These are phyloP conservation scores for Claviceps fusiformis DNA, from an alignment of 2,329 filamentous ascomycete species.

Conservation along the genomic window DNA sequence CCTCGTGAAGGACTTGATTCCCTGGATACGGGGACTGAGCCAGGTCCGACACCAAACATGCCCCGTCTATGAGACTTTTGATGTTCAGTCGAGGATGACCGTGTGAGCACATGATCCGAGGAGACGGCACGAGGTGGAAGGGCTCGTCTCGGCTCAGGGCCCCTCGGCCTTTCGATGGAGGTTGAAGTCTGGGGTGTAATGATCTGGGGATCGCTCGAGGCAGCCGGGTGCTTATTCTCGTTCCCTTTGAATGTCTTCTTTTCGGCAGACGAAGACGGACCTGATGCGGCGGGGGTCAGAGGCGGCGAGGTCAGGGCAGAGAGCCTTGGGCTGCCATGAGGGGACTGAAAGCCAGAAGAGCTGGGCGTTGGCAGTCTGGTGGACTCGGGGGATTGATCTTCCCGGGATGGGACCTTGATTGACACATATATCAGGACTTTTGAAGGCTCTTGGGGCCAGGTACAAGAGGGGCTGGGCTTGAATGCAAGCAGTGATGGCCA, in stretches of 20 bases:
- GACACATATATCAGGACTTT: neutral
- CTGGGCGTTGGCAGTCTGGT: slow-evolving; percentile 52
- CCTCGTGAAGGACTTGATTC: slow-evolving; percentile 52
- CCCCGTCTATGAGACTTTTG: slow-evolving; percentile 35
- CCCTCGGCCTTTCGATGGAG: slow-evolving; percentile 37
- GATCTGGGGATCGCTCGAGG: slow-evolving; percentile 27
- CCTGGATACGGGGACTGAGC: slow-evolving; percentile 43
- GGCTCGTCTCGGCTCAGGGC: slow-evolving; percentile 25
- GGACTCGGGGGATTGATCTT: slow-evolving; percentile 44
- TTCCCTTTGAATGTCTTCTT: slow-evolving; percentile 18
- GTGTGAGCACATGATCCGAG: slow-evolving; percentile 27
- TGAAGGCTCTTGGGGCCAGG: too few relatives aligned
- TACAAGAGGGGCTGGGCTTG: too few relatives aligned
- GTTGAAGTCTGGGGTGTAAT: slow-evolving; percentile 57
- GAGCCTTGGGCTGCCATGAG: slow-evolving; percentile 51
- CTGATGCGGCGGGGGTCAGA: slow-evolving; percentile 71
- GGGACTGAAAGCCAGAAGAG: slow-evolving; percentile 52
- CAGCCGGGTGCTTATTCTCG: slow-evolving; percentile 25
- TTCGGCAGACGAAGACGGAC: slow-evolving; percentile 20
- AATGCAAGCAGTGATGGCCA: slow-evolving; percentile 1
- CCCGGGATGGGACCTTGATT: slow-evolving; percentile 42
- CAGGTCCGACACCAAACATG: slow-evolving; percentile 38
- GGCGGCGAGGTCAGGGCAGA: slow-evolving; percentile 75
- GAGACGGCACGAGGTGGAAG: slow-evolving; percentile 29
- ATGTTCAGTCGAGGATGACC: slow-evolving; percentile 27